Conservation (phyloP, 768 basidiomycete species). For the Trametes maxima region DNA sequence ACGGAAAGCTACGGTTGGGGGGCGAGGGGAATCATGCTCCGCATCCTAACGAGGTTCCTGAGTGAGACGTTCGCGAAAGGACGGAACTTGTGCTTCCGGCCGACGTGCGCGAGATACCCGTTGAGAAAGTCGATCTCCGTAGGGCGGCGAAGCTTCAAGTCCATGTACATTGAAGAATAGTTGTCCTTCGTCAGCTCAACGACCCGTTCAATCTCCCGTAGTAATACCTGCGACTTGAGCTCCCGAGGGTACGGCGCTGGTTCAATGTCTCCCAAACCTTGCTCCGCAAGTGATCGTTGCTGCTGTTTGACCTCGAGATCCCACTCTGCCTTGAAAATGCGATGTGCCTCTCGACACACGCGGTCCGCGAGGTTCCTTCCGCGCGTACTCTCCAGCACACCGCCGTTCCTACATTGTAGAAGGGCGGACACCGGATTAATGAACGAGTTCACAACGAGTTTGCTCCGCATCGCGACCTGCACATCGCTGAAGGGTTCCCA, state of each 20-base stretch:
- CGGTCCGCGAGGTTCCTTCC: conserved; percentile 48
- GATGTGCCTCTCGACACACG: conserved; percentile 74
- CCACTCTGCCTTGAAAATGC: conserved; percentile 59
- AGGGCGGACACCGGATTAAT: conserved; percentile 89
- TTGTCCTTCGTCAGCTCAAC: conserved; percentile 62
- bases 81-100: conserved; percentile 52
- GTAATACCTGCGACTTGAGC: conserved; percentile 49
- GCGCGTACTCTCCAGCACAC: conserved; percentile 51
- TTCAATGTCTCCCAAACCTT: conserved; percentile 11
- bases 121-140: conserved; percentile 87
- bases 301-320: conserved; percentile 28
- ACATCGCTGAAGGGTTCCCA: conserved; percentile 71
- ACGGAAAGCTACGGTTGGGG: not conserved
- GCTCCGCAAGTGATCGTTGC: conserved; percentile 22
- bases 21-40: conserved; percentile 50
- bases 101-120: conserved; percentile 75
- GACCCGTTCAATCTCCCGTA: conserved; percentile 60
- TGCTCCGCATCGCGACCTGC: conserved; percentile 71
- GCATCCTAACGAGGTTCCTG: conserved; percentile 60
- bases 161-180: conserved; percentile 79
- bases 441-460: conserved; percentile 78
- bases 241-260: conserved; percentile 47
- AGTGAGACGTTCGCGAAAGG: conserved; percentile 63
- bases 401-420: conserved; percentile 78
- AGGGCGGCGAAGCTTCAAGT: conserved; percentile 54